phyloP scores from a whole-genome alignment of 2,329 filamentous ascomycete genomes.

The Penicillium sp. region DNA sequence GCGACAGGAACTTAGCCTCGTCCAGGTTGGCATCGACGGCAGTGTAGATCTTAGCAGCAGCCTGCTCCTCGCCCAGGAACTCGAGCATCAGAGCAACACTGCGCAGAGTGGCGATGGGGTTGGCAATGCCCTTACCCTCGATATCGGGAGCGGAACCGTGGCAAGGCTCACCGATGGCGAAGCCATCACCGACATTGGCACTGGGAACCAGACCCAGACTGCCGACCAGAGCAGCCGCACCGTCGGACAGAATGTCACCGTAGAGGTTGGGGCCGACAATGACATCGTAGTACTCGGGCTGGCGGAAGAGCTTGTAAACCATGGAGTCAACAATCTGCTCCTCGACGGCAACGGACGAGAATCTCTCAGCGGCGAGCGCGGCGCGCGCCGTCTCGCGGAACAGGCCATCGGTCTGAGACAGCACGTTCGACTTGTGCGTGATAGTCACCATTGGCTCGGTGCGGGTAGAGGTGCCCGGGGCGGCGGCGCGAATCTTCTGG shows the following conservation, averaged over 20 bases:
- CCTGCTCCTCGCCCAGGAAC: constrained; percentile 81
- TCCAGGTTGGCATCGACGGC: constrained; percentile 87
- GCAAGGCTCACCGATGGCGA: constrained; percentile 96
- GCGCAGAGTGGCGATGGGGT: constrained; percentile 90
- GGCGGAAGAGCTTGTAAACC: constrained; percentile 99
- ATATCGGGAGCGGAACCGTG: constrained; percentile 96
- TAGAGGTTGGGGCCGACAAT: constrained; percentile 97
- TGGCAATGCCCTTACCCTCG: constrained; percentile 84
- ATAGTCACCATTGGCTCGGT: constrained; percentile 75
- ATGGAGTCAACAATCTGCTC: constrained; percentile 99
- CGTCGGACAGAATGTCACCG: constrained; percentile 93
- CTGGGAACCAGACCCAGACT: constrained; percentile 86
- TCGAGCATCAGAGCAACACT: constrained; percentile 93
- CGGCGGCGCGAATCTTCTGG: constrained; percentile 66
- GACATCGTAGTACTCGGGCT: constrained; percentile 91
- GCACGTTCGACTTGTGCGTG: constrained; percentile 97
- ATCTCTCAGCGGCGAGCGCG: constrained; percentile 63
- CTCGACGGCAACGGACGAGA: constrained; percentile 65
- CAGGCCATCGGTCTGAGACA: constrained; percentile 91
- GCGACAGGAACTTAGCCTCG: constrained; percentile 74
- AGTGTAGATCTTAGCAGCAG: constrained; percentile 82
- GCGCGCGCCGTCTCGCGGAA: constrained; percentile 76
- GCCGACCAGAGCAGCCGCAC: constrained; percentile 87
- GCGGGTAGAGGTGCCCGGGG: constrained; percentile 51
- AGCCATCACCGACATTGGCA: constrained; percentile 89